Conservation (phyloP, 2,329 filamentous ascomycete genomes). For the Pseudogymnoascus sp. region DNA sequence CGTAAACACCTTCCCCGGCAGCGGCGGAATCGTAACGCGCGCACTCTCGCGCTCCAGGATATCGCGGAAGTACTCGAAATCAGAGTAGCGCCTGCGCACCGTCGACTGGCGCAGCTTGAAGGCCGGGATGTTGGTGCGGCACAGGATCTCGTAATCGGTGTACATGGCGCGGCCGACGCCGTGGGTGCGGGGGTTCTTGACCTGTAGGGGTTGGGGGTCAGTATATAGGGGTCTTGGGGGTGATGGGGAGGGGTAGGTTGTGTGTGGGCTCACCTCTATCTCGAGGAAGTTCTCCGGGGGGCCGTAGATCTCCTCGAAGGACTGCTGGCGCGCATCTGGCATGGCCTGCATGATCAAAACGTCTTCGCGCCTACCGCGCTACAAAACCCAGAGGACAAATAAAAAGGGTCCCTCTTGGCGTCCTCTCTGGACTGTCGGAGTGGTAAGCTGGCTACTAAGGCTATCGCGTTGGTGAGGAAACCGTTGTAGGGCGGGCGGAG, state of each 20-base stretch:
- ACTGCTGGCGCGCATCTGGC: constrained; percentile 75
- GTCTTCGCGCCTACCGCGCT: neutral
- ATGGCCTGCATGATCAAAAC: constrained; percentile 48
- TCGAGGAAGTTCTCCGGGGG: constrained; percentile 98
- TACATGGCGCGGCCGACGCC: constrained; percentile 95
- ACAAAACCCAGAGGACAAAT: neutral
- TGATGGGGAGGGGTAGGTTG: neutral
- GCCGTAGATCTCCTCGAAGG: constrained; percentile 97
- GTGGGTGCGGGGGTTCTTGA: constrained; percentile 87
- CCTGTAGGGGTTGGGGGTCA: constrained; percentile 42
- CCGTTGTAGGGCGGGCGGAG: neutral
- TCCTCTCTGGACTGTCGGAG: neutral
- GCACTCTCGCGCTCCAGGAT: constrained; percentile 93
- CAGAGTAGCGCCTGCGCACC: constrained; percentile 89
- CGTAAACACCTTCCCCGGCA: constrained; percentile 96
- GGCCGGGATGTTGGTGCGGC: constrained; percentile 95
- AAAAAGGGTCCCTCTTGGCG: neutral
- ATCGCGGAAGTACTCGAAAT: constrained; percentile 98
- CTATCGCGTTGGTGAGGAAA: neutral
- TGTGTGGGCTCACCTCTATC: constrained; percentile 63
- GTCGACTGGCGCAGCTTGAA: constrained; percentile 89
- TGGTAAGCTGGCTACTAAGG: neutral
- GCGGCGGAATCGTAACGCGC: constrained; percentile 86
- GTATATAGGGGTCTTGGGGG: neutral
- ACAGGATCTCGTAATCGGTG: constrained; percentile 97